Percentiles rank a stretch among this genome's conserved stretches.
Evolutionary conservation across 305 asterid genomes (phyloP).

Genomic region (Fraxinus dipetala): DNA sequence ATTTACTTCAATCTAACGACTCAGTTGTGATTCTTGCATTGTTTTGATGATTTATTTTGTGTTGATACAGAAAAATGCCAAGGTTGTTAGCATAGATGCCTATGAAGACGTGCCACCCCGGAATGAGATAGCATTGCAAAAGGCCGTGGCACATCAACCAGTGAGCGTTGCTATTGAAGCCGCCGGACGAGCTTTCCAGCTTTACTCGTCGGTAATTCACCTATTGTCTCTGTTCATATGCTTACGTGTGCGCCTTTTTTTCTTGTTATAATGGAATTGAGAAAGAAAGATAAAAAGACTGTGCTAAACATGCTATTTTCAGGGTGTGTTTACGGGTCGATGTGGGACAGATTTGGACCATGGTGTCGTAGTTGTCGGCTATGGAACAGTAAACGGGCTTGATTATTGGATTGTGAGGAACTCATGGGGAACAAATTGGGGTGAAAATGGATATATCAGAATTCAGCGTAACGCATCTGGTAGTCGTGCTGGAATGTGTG

Average conservation of each 20-base stretch:
- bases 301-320: background rate
- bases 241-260: background rate
- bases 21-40: background rate
- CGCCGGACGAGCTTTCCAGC: constrained; percentile 72
- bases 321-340: constrained; percentile 50
- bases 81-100: constrained; percentile 69
- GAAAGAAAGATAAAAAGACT: background rate
- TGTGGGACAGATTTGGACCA: constrained; percentile 53
- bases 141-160: constrained; percentile 82
- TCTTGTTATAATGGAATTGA: background rate
- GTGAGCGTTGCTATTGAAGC: constrained; percentile 81
- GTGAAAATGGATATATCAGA: constrained; percentile 51
- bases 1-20: background rate
- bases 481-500: constrained; percentile 45
- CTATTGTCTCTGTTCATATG: background rate
- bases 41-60: background rate
- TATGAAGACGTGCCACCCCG: constrained; percentile 62
- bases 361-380: constrained; percentile 61
- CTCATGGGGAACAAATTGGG: constrained; percentile 66
- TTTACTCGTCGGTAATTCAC: constrained; percentile 49
- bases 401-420: constrained; percentile 69
- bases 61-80: constrained; percentile 54
- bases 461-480: constrained; percentile 32
- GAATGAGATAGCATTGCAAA: constrained; percentile 60
- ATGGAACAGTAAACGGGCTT: constrained; percentile 41